Percentiles rank a stretch among this genome's conserved stretches.
Evolutionary conservation across 108 stramenopile genomes (phyloP).

Genomic region (Phaeodactylum tricornutum): DNA sequence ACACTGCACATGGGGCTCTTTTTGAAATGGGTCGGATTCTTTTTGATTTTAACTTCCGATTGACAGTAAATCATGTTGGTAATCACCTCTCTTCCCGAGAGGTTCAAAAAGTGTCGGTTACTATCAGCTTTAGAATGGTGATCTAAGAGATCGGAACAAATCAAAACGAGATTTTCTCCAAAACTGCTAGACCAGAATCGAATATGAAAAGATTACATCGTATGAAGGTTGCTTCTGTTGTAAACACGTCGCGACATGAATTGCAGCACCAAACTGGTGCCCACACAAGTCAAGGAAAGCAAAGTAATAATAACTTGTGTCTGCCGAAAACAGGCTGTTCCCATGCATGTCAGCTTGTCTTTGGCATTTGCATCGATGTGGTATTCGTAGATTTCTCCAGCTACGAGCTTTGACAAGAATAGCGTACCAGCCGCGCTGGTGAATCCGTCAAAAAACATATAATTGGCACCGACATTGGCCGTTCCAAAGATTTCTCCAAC

Average conservation of each 20-base stretch:
- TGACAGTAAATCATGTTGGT: too few species aligned
- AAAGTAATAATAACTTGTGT: slow-evolving; percentile 5
- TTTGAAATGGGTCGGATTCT: too few species aligned
- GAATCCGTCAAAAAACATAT: slow-evolving; percentile 82
- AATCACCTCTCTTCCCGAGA: too few species aligned
- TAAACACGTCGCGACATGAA: slow-evolving; percentile 1
- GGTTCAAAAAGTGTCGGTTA: too few species aligned
- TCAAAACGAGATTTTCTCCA: too few species aligned
- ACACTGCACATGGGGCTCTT: too few species aligned
- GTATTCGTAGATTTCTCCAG: slow-evolving; percentile 63
- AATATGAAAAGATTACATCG: too few species aligned
- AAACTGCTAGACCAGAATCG: too few species aligned
- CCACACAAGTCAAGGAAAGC: slow-evolving; percentile 3
- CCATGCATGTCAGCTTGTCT: slow-evolving; percentile 3
- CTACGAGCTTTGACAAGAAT: slow-evolving; percentile 61
- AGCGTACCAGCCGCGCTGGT: slow-evolving; percentile 75
- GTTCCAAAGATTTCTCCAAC: slow-evolving; percentile 66
- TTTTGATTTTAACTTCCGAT: too few species aligned
- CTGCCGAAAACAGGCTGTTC: slow-evolving; percentile 3
- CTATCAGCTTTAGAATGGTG: too few species aligned
- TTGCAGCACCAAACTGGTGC: slow-evolving; percentile 1
- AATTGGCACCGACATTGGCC: slow-evolving; percentile 63
- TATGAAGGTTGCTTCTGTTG: too few species aligned
- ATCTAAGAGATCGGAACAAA: too few species aligned
- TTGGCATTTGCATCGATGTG: slow-evolving; percentile 24